These are phyloP conservation scores for Lagenidium sp. DNA, from an alignment of 352 stramenopile genomes.

Conservation along the genomic window DNA sequence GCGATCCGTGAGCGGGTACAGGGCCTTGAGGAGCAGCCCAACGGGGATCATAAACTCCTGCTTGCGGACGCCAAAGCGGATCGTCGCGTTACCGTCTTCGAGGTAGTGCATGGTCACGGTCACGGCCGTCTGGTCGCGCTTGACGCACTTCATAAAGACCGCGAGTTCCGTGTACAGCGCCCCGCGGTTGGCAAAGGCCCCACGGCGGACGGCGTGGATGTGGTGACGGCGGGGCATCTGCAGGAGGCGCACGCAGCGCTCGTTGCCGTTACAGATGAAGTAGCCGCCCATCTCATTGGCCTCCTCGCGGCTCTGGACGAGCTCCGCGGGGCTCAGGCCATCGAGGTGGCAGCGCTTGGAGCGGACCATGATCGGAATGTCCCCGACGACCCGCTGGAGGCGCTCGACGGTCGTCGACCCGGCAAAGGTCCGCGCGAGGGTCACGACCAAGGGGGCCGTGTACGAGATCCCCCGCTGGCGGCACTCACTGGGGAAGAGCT, in stretches of 20 bases:
- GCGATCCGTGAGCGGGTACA: constrained; percentile 86
- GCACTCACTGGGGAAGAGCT: constrained; percentile 92
- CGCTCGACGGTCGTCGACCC: constrained; percentile 78
- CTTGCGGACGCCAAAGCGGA: constrained; percentile 96
- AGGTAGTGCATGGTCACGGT: constrained; percentile 99
- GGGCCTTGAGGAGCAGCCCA: constrained; percentile 95
- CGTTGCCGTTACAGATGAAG: constrained; percentile 99
- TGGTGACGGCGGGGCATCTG: constrained; percentile 90
- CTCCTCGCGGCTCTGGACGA: constrained; percentile 89
- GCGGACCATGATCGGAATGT: constrained; percentile 98
- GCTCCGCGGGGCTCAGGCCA: constrained; percentile 71
- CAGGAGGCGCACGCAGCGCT: constrained; percentile 96
- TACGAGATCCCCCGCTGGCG: constrained; percentile 96
- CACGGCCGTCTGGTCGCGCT: constrained; percentile 92
- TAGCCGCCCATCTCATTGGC: constrained; percentile 98
- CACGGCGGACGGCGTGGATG: constrained; percentile 92
- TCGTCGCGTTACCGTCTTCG: constrained; percentile 92
- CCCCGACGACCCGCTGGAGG: constrained; percentile 85
- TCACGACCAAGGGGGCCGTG: constrained; percentile 91
- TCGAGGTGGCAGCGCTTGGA: constrained; percentile 95
- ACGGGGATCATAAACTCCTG: constrained; percentile 98
- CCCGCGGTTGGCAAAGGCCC: constrained; percentile 97
- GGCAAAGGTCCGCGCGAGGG: constrained; percentile 77
- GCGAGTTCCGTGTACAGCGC: constrained; percentile 95
- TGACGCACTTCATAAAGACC: constrained; percentile 96